These are phyloP conservation scores for Harringtonia aguacate DNA, from an alignment of 2,329 filamentous ascomycete genomes.

Conservation along the genomic window DNA sequence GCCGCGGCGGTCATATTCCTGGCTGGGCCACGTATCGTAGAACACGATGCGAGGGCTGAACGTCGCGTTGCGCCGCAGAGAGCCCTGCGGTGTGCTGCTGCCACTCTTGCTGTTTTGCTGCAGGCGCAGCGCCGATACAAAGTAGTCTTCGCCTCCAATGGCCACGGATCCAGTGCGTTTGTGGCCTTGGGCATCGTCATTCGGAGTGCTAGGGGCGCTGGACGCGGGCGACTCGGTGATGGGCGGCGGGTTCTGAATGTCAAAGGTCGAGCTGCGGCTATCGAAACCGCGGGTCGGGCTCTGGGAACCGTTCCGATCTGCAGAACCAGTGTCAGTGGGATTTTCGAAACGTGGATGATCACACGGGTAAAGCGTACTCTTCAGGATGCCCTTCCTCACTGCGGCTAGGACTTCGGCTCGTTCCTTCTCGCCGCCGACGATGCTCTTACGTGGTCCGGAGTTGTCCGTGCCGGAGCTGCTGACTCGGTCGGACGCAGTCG, in stretches of 20 bases:
- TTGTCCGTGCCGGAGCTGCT: conserved; percentile 49
- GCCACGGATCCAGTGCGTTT: conserved; percentile 59
- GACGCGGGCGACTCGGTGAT: conserved; percentile 71
- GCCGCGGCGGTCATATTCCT: conserved; percentile 90
- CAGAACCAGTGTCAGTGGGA: conserved; percentile 8
- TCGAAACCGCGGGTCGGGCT: conserved; percentile 58
- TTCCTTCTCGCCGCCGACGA: conserved; percentile 81
- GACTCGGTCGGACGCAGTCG: conserved; percentile 36
- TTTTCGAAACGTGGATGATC: not conserved
- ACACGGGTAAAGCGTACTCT: conserved; percentile 49
- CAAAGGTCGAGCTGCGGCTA: conserved; percentile 36
- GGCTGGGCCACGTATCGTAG: conserved; percentile 90
- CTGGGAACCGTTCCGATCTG: conserved; percentile 55
- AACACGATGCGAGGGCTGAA: conserved; percentile 94
- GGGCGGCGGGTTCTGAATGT: conserved; percentile 49
- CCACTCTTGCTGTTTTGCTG: conserved; percentile 69
- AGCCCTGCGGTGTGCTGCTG: conserved; percentile 63
- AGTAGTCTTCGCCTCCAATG: conserved; percentile 81
- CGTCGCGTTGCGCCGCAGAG: conserved; percentile 51
- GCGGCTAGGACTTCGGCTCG: conserved; percentile 84
- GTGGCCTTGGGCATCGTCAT: conserved; percentile 61
- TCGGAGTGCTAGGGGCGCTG: conserved; percentile 79
- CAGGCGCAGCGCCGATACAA: conserved; percentile 65
- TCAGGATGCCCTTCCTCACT: conserved; percentile 91
- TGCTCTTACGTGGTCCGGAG: conserved; percentile 67